Evolutionary conservation across 768 basidiomycete genomes (phyloP).

Genomic region (Trametes coccinea): DNA sequence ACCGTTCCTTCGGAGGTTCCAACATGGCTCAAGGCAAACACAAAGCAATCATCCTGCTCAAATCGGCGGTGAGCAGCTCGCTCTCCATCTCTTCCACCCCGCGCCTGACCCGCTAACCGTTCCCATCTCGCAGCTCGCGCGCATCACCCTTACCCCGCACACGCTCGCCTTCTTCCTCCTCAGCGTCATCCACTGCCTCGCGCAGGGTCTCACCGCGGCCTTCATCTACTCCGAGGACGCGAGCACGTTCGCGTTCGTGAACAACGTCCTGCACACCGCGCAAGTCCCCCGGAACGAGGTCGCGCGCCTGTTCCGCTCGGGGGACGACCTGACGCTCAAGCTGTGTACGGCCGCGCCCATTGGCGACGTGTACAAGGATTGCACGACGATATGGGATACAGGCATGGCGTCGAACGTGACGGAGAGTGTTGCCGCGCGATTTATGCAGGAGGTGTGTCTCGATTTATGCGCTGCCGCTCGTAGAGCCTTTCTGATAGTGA

Average conservation of each 20-base stretch:
- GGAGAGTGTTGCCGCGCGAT: neutral
- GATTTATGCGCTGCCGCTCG: neutral
- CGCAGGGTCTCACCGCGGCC: constrained; percentile 43
- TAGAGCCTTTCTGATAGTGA: neutral
- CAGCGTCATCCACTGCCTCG: constrained; percentile 47
- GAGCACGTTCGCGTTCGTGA: constrained; percentile 39
- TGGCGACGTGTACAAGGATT: constrained; percentile 17
- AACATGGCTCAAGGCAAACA: constrained; percentile 2
- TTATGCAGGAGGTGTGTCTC: neutral
- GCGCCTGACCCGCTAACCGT: neutral
- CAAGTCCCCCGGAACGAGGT: constrained; percentile 39
- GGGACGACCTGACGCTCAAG: constrained; percentile 33
- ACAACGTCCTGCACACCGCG: constrained; percentile 39
- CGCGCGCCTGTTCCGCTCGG: constrained; percentile 29
- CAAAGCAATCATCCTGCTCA: constrained; percentile 8
- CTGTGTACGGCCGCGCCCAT: constrained; percentile 51
- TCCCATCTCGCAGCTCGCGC: constrained; percentile 28
- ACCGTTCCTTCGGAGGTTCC: neutral
- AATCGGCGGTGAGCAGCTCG: constrained; percentile 12
- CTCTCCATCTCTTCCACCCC: neutral
- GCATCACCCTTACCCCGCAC: constrained; percentile 34
- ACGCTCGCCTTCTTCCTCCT: constrained; percentile 50
- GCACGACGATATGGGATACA: constrained; percentile 17
- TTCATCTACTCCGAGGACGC: constrained; percentile 52
- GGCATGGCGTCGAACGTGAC: neutral